Evolutionary conservation across 192 early-diverging fungal species (phyloP).

Genomic region (Mortierella antarctica): DNA sequence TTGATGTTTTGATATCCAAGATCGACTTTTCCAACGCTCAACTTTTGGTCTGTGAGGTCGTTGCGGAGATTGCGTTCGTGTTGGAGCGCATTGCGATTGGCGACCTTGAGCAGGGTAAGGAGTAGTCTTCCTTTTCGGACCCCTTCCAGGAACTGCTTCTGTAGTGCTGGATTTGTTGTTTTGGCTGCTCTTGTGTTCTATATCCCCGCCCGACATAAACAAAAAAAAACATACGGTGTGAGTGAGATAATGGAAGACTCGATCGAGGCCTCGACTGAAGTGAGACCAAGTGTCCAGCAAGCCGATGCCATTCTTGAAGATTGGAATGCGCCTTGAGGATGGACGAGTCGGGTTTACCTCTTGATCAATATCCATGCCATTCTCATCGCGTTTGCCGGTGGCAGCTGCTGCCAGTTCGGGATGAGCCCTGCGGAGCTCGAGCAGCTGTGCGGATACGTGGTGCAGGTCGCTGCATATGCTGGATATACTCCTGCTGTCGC

Average conservation of each 20-base stretch:
- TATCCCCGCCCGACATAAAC: neutral
- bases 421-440: conserved; percentile 9
- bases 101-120: conserved; percentile 23
- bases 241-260: neutral
- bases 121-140: conserved; percentile 2
- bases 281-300: neutral
- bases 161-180: conserved; percentile 1
- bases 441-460: conserved; percentile 24
- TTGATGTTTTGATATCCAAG: conserved; percentile 46
- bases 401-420: neutral
- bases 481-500: conserved; percentile 17
- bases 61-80: conserved; percentile 37
- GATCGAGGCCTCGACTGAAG: neutral
- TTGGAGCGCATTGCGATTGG: conserved; percentile 33
- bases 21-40: conserved; percentile 28
- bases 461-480: conserved; percentile 22
- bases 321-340: neutral
- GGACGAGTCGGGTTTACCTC: neutral
- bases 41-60: conserved; percentile 40
- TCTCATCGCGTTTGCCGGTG: conserved; percentile 1
- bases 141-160: neutral
- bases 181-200: neutral
- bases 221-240: conserved; percentile 11
- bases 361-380: conserved; percentile 36
- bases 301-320: neutral